phyloP scores from a whole-genome alignment of 2,329 filamentous ascomycete species.

The Trichoderma koningii region DNA sequence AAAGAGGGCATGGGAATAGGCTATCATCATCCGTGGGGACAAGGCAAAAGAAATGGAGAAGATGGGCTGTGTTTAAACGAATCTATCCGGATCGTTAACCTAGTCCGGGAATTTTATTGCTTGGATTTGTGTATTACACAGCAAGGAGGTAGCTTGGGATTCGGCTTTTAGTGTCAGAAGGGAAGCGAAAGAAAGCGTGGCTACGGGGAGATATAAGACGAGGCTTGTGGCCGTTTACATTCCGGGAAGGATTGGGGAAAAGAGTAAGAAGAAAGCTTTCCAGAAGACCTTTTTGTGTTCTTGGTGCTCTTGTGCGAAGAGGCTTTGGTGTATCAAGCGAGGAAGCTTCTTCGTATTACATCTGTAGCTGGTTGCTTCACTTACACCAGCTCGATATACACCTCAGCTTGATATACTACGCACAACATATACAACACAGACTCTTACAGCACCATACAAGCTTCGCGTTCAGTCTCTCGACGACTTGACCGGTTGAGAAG shows the following conservation, averaged over 20 bases:
- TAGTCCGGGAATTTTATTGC: neutral
- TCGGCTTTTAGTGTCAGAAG: neutral
- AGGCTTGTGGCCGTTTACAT: constrained; percentile 20
- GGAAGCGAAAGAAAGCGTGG: too few relatives aligned
- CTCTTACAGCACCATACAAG: neutral
- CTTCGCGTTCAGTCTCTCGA: neutral
- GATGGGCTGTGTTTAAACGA: neutral
- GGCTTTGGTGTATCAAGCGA: neutral
- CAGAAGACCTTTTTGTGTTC: constrained; percentile 29
- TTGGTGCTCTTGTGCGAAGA: neutral
- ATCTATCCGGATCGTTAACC: constrained; percentile 12
- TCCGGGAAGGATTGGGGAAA: neutral
- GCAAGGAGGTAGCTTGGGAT: neutral
- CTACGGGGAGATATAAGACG: constrained; percentile 9
- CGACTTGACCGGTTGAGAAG: too few relatives aligned
- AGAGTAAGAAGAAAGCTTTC: neutral
- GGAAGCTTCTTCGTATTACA: neutral
- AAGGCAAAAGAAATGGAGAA: neutral
- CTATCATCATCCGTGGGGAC: too few relatives aligned
- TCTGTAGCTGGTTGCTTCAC: neutral
- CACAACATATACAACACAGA: neutral
- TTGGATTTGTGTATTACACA: constrained; percentile 11
- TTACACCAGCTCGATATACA: neutral
- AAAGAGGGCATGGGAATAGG: too few relatives aligned
- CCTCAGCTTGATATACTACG: neutral